Evolutionary conservation across 257 asterid species (phyloP), one percentile per base, ranked within the genome.

Genomic region (Scutellaria barbata): DNA sequence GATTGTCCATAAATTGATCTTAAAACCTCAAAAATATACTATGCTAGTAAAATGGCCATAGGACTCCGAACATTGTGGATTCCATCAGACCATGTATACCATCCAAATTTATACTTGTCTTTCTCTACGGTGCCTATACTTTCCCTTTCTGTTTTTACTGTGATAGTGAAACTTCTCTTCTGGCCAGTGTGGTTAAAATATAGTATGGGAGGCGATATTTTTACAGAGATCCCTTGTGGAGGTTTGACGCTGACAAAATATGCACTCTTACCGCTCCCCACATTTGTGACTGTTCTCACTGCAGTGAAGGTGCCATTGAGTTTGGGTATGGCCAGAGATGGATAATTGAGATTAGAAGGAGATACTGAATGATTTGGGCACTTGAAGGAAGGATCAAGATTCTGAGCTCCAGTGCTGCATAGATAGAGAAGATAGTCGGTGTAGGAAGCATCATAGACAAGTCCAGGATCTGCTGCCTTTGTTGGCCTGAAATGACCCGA

Each of bases 391-490:
- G 80, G 59, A 68, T 70, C 86, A 8, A 82, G 56, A 73, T 48
- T 71, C 48, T 61, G 73, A 5, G 62, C 7, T 11, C 85, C 82
- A 37, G 35, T 76, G 73, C 82, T 68, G 81, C 98, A 90, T 54
- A 87, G 80, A 74, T 79, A 90, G 77, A 81, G 85, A 61, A 89
- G 87, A 64, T 93, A 93, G 83, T 90, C 97, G 5, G 61, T 55
- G 75, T 88, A 85, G 37, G 98, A 85, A 42, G 97, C 94, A n/a
- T 90, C 87, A 13, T 93, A 93, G 45, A 93, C 78, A 8, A 93
- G 90, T 10, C 97, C 97, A 1, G 96, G 97, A 74, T 93, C 98
- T 0, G 85, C 95, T 69, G 98, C 98, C 75, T 88, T 90, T 25
- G 89, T 46, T 13, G 98, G 98, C 56, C 89, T 74, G 80, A 93